phyloP scores from a whole-genome alignment of 306 rosid species.

The Sophora flavescens region DNA sequence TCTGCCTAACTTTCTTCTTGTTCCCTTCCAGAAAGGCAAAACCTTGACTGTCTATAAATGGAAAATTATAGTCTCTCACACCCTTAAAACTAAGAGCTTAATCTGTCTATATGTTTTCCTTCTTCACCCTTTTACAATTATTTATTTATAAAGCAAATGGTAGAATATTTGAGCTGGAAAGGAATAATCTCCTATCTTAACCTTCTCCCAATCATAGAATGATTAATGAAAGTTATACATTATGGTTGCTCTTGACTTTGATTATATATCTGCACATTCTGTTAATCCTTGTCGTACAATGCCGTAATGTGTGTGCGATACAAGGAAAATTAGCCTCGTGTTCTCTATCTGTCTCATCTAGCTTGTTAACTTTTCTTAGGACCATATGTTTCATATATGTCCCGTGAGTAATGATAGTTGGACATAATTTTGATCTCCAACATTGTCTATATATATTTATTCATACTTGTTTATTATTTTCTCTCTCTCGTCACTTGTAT shows the following conservation, averaged over 20 bases:
- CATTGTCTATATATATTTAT: too few relatives aligned
- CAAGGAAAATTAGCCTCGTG: slow-evolving; percentile 28
- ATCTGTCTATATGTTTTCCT: not conserved
- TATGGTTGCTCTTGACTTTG: not conserved
- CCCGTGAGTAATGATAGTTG: too few relatives aligned
- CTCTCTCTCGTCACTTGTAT: too few relatives aligned
- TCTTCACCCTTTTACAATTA: not conserved
- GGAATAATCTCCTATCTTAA: slow-evolving; percentile 6
- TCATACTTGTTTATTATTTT: too few relatives aligned
- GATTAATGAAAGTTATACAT: slow-evolving; percentile 31
- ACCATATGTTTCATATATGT: slow-evolving; percentile 10
- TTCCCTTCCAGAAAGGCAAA: slow-evolving; percentile 63
- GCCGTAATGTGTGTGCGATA: slow-evolving; percentile 30
- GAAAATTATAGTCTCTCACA: slow-evolving; percentile 46
- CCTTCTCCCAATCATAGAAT: slow-evolving; percentile 32
- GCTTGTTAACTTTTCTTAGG: slow-evolving; percentile 28
- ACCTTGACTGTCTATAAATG: slow-evolving; percentile 53
- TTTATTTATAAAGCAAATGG: not conserved
- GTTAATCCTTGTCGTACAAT: slow-evolving; percentile 41
- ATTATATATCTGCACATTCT: slow-evolving; percentile 11
- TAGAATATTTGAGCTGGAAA: not conserved
- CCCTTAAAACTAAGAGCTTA: slow-evolving; percentile 36
- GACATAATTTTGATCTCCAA: too few relatives aligned
- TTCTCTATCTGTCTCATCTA: slow-evolving; percentile 1
- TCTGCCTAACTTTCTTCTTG: slow-evolving; percentile 54